Evolutionary conservation across 139 green algal genomes (phyloP).

Genomic region (Chlamydomonas urium): DNA sequence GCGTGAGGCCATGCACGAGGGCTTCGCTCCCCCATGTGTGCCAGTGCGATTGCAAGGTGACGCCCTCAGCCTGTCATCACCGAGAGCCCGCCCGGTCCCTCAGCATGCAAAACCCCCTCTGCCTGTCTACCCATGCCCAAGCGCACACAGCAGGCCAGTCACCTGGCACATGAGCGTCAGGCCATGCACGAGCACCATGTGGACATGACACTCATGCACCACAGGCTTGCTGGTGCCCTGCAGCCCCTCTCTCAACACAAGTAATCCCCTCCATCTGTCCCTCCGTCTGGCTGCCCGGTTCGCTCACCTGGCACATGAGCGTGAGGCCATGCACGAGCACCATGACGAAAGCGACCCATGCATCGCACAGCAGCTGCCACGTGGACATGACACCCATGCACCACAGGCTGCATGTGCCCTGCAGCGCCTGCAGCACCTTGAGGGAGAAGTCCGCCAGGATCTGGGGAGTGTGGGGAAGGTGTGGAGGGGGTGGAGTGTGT

Average conservation of each 20-base stretch:
- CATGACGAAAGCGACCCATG: slow-evolving; percentile 44
- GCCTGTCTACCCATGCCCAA: too few species aligned
- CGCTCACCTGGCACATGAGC: slow-evolving; percentile 61
- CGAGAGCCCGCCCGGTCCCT: too few species aligned
- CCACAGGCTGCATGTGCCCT: slow-evolving; percentile 60
- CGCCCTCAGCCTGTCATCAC: too few species aligned
- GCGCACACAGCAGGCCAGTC: too few species aligned
- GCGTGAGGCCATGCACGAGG: slow-evolving; percentile 51
- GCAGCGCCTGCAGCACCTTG: slow-evolving; percentile 76
- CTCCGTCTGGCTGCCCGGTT: too few species aligned
- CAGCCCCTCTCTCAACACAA: too few species aligned
- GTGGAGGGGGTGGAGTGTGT: too few species aligned
- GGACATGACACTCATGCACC: slow-evolving; percentile 3
- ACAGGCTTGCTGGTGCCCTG: slow-evolving; percentile 63
- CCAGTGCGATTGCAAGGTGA: too few species aligned
- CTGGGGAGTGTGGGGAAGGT: too few species aligned
- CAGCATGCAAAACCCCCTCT: too few species aligned
- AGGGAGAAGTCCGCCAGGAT: slow-evolving; percentile 82
- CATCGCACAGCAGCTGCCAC: slow-evolving; percentile 49
- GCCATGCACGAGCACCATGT: slow-evolving; percentile 53
- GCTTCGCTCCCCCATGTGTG: too few species aligned
- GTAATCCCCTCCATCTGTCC: too few species aligned
- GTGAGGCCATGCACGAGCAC: slow-evolving; percentile 52
- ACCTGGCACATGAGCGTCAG: slow-evolving; percentile 66
- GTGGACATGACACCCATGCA: background rate